Evolutionary conservation across 2,329 filamentous ascomycete genomes (phyloP), one percentile per base, ranked within the genome.

Genomic region (Hymenoscyphus fructigenus): DNA sequence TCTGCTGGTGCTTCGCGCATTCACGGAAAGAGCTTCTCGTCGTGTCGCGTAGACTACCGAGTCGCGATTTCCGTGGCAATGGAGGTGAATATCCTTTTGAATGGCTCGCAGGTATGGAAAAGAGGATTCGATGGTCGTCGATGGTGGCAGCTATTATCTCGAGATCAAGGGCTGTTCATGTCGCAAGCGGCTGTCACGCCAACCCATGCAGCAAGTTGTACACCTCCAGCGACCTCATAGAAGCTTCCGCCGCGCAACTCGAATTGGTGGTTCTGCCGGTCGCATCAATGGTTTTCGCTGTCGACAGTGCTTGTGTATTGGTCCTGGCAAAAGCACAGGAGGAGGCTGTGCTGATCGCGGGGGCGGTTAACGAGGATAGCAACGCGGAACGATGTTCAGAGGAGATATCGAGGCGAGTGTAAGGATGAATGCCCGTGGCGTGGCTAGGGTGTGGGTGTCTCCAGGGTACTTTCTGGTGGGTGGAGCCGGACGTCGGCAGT

Each of bases 121-220:
- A 9, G n/a, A 50, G 10, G 44, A 50, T 23, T 23, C n/a, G 44
- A 50, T 50, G n/a, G 44, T 50, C 20, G 44, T 50, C 29, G 50
- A 57, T 59, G 47, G 17, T n/a, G 56, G n/a, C 57, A 50, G 64
- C 63, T 67, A 62, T 69, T 66, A 59, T 65, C 59, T 60, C 57
- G 34, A 57, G 63, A 61, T 72, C 68, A 73, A 65, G 68, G 68
- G 64, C 65, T 65, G 60, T 57, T 65, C 71, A 72, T 73, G 71
- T 72, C 70, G 70, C 70, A 69, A 67, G 61, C 50, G 66, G 44
- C 61, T 56, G 41, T 64, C 63, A 50, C 57, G 28, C 61, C 63
- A 57, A 57, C 62, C 64, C 63, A 63, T 55, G 57, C 23, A 61
- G 41, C 60, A 38, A 57, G 23, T 38, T 65, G 65, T 66, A 50